Evolutionary conservation across 495 filamentous ascomycete genomes (phyloP), one percentile per base, ranked within the genome.

Genomic region (Talaromyces stipitatus): DNA sequence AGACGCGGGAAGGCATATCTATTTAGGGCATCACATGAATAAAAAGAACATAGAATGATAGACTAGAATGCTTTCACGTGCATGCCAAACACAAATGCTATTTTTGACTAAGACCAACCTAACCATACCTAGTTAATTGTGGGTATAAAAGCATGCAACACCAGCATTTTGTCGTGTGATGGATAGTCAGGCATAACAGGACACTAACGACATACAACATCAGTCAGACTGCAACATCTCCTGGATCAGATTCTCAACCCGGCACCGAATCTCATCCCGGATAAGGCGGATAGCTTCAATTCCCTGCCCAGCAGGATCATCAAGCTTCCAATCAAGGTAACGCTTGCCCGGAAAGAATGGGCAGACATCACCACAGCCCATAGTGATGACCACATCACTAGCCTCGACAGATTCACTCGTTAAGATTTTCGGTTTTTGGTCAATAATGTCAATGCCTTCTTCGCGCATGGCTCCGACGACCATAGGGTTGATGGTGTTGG

Each of bases 321-420:
- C 59, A 57, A 68, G 62, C 47, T 63, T 16, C 66, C 66, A 68
- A 45, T 68, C 62, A 46, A 68, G 60, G 56, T 66, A 68, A 9
- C 60, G 55, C 54, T 66, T 68, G 9, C 66, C 66, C 27, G 64
- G 56, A 16, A 60, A 66, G 47, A 64, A 61, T 11, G 64, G 66
- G 52, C 64, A 68, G n/a, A 54, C 66, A 30, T 68, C 66, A 4
- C 66, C 66, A 57, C 66, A 68, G 1, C 64, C 66, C 66, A 68
- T 68, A 24, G 66, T 66, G 18, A 66, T 66, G 23, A 68, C 66
- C 55, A 64, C 51, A 51, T 68, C 62, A 45, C 66, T 68, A 20
- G 41, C 52, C 50, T 68, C 48, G 5, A 68, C 59, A 16, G 64
- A 60, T 24, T 66, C 62, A 28, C 60, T 30, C 11, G 61, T 68